Evolutionary conservation across 2,329 filamentous ascomycete genomes (phyloP), one percentile per base, ranked within the genome.

Genomic region (Fusarium verrucosum): DNA sequence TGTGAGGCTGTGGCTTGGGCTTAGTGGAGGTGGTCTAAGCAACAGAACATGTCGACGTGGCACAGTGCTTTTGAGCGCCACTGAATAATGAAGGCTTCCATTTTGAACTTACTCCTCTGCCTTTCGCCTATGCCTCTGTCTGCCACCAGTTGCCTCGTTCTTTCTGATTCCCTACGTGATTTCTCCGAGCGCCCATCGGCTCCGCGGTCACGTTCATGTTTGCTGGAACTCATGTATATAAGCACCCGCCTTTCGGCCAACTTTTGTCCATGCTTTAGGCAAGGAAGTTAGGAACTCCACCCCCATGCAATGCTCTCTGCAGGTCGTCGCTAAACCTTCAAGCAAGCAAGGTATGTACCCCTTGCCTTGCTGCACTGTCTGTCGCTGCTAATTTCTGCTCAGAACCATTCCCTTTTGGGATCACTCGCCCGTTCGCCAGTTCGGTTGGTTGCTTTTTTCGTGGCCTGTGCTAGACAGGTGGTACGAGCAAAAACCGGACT

Each of bases 311-410:
- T n/a, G n/a, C 19, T 17, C 19, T 23, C 28, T 45, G 16, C 11
- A 23, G 43, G 8, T 8, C 23, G 28, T 22, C 43, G 43, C 43
- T 46, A 36, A 46, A 36, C 5, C 43, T n/a, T n/a, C n/a, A n/a
- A n/a, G n/a, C n/a, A n/a, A n/a, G n/a, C n/a, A 16, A 16, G 16
- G 32, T 19, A 37, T 33, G 45, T 41, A 47, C 33, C 35, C 36
- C 30, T 35, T 37, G 50, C 36, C 30, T 40, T 56, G 49, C 44
- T 61, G 56, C 58, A 56, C 55, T 44, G 58, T 60, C 55, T 40
- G 13, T 47, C 38, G 26, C 46, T 59, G 64, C 65, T 70, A 71
- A 71, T 71, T 71, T 71, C 68, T 62, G 32, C 36, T 22, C 10
- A 5, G 36, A 43, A 14, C 62, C 42, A 67, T 66, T 33, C 69